Evolutionary conservation across 73 alveolate genomes (phyloP).

Genomic region (Tetrahymena malaccensis): DNA sequence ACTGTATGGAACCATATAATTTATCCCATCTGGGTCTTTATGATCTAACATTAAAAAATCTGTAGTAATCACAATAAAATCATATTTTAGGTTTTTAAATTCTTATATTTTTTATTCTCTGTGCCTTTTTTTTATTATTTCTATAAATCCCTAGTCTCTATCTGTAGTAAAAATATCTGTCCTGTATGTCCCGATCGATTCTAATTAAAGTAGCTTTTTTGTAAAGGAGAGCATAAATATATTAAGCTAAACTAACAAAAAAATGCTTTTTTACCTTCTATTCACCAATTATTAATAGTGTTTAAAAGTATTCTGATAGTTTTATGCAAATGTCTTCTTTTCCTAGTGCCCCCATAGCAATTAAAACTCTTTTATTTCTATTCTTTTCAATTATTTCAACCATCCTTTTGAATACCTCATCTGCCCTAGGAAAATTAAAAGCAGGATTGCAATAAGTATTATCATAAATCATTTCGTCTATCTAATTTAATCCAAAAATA

Average conservation of each 20-base stretch:
- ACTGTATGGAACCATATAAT: constrained; percentile 50
- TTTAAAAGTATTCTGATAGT: constrained; percentile 54
- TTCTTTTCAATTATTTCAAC: constrained; percentile 40
- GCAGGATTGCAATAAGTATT: constrained; percentile 73
- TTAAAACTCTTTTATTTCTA: constrained; percentile 45
- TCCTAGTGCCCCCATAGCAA: constrained; percentile 62
- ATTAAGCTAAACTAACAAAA: not conserved
- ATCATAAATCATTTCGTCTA: constrained; percentile 65
- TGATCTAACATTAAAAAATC: constrained; percentile 47
- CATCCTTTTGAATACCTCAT: constrained; percentile 44
- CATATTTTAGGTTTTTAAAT: not conserved
- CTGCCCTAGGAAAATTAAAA: constrained; percentile 58
- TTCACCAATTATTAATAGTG: constrained; percentile 56
- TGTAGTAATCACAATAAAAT: constrained; percentile 5
- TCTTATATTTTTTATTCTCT: constrained; percentile 12
- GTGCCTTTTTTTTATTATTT: constrained; percentile 20
- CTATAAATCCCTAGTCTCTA: constrained; percentile 33
- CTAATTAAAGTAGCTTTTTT: not conserved
- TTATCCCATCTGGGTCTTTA: constrained; percentile 21
- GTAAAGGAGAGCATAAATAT: not conserved
- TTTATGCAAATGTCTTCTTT: constrained; percentile 56
- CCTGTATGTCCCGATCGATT: not conserved
- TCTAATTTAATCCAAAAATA: constrained; percentile 4
- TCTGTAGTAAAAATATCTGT: constrained; percentile 58
- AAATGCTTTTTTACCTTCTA: constrained; percentile 48